Evolutionary conservation across 225 moss, liverwort and hornwort species (phyloP), one percentile per base, ranked within the genome.

Genomic region (Bryoerythrophyllum caledonicum): DNA sequence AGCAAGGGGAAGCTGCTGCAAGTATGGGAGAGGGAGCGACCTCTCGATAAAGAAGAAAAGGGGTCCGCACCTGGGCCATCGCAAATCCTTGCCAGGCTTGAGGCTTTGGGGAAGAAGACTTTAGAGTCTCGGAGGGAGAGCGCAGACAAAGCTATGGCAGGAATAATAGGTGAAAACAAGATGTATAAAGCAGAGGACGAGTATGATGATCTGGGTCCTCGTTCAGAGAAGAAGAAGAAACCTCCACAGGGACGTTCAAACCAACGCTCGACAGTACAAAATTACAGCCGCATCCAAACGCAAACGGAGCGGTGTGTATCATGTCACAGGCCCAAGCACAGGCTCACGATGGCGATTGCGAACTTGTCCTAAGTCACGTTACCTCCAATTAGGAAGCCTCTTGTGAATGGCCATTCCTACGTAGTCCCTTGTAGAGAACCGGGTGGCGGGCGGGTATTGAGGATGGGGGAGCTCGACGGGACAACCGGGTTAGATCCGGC

Each of bases 321-420:
- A 10, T 96, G 96, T 78, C 94, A 82, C 28, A 89, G 95, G 80
- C 93, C 93, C 49, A 95, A 95, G 84, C 92, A 99, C 77, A n/a
- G n/a, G n/a, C 90, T 99, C 55, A 91, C 95, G 25, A 85, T 99
- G 73, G 94, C 99, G 37, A 95, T 99, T 66, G 99, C 95, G 19
- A 95, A 99, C 82, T 86, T 80, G 65, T 84, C 86, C 3, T 95
- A 95, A 69, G 89, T 99, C 35, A 80, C 91, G 74, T 76, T 99
- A 65, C 95, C 99, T 62, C 91, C 90, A 21, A 75, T n/a, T n/a
- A n/a, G 87, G 68, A 67, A 83, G 19, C 86, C 95, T 44, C 84
- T 95, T 38, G 93, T 99, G 40, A 83, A 89, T 23, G 91, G 88
- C 41, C 99, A 99, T 75, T 99, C 95, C 82, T 93, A 80, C 79